These are phyloP conservation scores for Liquidambar formosana DNA, from an alignment of 164 flowering plant genomes.

Conservation along the genomic window DNA sequence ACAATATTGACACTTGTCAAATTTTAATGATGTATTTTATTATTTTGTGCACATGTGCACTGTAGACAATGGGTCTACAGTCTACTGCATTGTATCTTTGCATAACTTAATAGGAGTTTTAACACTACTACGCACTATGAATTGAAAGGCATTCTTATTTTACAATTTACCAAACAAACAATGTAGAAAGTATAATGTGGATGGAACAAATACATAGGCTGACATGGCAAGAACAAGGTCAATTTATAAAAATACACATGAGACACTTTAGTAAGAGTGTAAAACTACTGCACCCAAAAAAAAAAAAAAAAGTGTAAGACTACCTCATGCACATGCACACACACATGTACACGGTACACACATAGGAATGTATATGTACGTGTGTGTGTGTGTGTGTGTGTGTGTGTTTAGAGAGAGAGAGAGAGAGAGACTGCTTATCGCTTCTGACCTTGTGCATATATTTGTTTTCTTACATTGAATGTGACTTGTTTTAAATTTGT, in stretches of 20 bases:
- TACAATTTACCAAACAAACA: not conserved
- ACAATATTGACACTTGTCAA: not conserved
- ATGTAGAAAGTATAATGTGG: not conserved
- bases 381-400: not conserved
- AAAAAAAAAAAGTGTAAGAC: no score
- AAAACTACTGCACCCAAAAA: no score
- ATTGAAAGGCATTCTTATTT: not conserved
- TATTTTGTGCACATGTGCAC: not conserved
- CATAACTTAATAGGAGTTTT: not conserved
- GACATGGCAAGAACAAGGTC: not conserved
- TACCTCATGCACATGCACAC: not conserved
- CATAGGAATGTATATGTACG: not conserved
- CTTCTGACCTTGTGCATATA: not conserved
- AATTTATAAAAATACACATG: not conserved
- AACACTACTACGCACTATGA: not conserved
- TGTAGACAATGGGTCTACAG: not conserved
- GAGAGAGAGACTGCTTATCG: not conserved
- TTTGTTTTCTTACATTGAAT: not conserved
- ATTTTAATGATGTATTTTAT: not conserved
- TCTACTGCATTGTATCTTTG: not conserved
- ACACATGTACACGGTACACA: no score
- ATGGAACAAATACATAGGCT: not conserved
- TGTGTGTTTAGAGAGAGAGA: no score
- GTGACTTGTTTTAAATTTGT: conserved; percentile 9
- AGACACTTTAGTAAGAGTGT: not conserved